phyloP scores from a whole-genome alignment of 352 stramenopile species.

The Phytopythium delawarense region DNA sequence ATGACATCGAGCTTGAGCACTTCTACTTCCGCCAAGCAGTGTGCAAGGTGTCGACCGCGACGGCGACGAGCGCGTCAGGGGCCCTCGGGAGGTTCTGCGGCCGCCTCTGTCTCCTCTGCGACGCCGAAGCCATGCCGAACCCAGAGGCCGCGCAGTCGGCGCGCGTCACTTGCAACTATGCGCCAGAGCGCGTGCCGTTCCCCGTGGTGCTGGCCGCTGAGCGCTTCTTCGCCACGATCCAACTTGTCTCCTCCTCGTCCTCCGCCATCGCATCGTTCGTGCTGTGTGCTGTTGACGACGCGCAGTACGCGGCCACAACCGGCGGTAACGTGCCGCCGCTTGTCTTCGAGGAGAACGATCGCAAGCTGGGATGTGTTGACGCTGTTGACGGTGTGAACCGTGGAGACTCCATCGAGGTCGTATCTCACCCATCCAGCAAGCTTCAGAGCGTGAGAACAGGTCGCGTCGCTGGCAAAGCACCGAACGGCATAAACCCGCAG shows the following conservation, averaged over 20 bases:
- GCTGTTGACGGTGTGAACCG: conserved; percentile 1
- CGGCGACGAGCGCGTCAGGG: conserved; percentile 29
- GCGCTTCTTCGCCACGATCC: conserved; percentile 40
- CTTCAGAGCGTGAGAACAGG: conserved; percentile 42
- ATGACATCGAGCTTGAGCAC: conserved; percentile 56
- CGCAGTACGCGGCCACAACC: conserved; percentile 40
- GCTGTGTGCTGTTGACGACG: conserved; percentile 51
- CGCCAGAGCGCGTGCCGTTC: conserved; percentile 36
- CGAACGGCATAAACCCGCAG: conserved; percentile 54
- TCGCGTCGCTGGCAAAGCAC: conserved; percentile 27
- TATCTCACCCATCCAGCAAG: conserved; percentile 57
- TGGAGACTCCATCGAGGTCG: conserved; percentile 36
- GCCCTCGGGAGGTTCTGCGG: conserved; percentile 45
- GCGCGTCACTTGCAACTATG: conserved; percentile 53
- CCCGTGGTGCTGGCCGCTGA: conserved; percentile 40
- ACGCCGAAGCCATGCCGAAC: conserved; percentile 44
- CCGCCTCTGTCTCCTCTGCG: conserved; percentile 44
- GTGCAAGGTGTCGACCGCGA: conserved; percentile 46
- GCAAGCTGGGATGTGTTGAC: conserved; percentile 46
- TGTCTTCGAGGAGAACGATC: conserved; percentile 46
- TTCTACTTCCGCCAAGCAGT: conserved; percentile 65
- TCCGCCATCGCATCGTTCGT: conserved; percentile 27
- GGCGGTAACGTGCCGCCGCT: conserved; percentile 42
- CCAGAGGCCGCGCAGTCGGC: conserved; percentile 28
- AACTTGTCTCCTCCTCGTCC: conserved; percentile 10